These are phyloP conservation scores for Vanderwaltozyma yarrowii DNA, from an alignment of 805 yeast species.

Conservation along the genomic window DNA sequence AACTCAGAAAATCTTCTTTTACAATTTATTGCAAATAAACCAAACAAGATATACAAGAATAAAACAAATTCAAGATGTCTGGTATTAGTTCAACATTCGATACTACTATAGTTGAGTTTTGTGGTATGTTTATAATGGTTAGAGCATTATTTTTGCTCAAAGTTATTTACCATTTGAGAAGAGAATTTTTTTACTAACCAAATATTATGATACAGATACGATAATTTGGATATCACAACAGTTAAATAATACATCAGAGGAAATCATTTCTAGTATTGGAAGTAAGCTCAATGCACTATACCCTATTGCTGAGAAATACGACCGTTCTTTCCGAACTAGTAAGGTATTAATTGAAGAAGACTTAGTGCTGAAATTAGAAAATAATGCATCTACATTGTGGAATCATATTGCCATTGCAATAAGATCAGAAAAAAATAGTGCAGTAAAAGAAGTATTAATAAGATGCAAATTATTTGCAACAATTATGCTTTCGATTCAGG, in stretches of 20 bases:
- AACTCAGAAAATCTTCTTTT: too few species aligned
- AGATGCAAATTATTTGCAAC: constrained; percentile 25
- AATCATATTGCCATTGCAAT: constrained; percentile 25
- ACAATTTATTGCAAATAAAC: too few species aligned
- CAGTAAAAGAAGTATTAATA: constrained; percentile 5
- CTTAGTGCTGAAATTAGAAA: constrained; percentile 17
- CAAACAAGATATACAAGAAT: too few species aligned
- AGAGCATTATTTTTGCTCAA: too few species aligned
- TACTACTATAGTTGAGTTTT: constrained; percentile 13
- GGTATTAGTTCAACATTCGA: constrained; percentile 12
- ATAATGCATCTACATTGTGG: constrained; percentile 30
- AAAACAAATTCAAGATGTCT: too few species aligned
- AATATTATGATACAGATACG: constrained; percentile 7
- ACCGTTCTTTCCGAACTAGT: constrained; percentile 20
- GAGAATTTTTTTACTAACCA: too few species aligned
- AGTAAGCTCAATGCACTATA: constrained; percentile 16
- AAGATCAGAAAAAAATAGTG: constrained; percentile 12
- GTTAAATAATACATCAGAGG: constrained; percentile 3
- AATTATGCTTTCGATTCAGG: constrained; percentile 27
- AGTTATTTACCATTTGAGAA: too few species aligned
- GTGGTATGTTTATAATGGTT: too few species aligned
- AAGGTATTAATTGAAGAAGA: constrained; percentile 14
- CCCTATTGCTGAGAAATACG: constrained; percentile 28
- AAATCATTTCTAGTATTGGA: constrained; percentile 1
- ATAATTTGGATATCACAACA: constrained; percentile 15